phyloP scores from a whole-genome alignment of 1,284 basidiomycete species.

The Tilletiopsis washingtonensis region DNA sequence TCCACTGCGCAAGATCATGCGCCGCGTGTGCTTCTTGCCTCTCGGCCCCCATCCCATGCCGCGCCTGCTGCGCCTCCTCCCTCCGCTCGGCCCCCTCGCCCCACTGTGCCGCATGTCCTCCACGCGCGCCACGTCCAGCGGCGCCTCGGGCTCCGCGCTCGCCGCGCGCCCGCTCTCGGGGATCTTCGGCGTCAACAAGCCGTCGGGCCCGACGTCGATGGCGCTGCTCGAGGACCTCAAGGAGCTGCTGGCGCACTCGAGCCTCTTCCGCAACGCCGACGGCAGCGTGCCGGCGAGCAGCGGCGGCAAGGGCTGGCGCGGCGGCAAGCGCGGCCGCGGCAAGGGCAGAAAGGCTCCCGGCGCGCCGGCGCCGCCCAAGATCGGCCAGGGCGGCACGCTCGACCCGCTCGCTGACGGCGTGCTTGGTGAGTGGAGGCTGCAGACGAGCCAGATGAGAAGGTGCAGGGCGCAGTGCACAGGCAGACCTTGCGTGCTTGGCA shows the following conservation, averaged over 20 bases:
- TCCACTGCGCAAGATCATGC: too few relatives aligned
- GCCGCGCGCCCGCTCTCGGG: conserved; percentile 58
- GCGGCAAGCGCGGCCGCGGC: conserved; percentile 1
- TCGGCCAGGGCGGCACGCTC: conserved; percentile 87
- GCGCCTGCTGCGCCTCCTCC: too few relatives aligned
- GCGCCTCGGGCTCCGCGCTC: background rate
- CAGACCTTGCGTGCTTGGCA: too few relatives aligned
- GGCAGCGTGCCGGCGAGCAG: conserved; percentile 52
- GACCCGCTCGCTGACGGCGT: conserved; percentile 96
- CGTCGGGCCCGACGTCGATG: conserved; percentile 85
- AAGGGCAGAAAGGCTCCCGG: conserved; percentile 19
- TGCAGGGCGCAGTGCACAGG: too few relatives aligned
- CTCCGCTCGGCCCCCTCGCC: too few relatives aligned
- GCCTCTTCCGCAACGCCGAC: conserved; percentile 57
- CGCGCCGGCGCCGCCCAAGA: conserved; percentile 52
- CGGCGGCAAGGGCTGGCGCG: background rate
- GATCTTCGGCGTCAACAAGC: conserved; percentile 75
- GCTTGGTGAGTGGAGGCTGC: conserved; percentile 11
- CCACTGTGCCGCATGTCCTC: too few relatives aligned
- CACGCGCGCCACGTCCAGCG: too few relatives aligned
- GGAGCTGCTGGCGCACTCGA: conserved; percentile 66
- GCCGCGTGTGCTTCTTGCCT: too few relatives aligned
- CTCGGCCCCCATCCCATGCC: too few relatives aligned
- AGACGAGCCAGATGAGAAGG: background rate
- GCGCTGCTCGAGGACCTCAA: conserved; percentile 78